phyloP scores from a whole-genome alignment of 2,329 filamentous ascomycete species.

The Bipolaris gigantea region DNA sequence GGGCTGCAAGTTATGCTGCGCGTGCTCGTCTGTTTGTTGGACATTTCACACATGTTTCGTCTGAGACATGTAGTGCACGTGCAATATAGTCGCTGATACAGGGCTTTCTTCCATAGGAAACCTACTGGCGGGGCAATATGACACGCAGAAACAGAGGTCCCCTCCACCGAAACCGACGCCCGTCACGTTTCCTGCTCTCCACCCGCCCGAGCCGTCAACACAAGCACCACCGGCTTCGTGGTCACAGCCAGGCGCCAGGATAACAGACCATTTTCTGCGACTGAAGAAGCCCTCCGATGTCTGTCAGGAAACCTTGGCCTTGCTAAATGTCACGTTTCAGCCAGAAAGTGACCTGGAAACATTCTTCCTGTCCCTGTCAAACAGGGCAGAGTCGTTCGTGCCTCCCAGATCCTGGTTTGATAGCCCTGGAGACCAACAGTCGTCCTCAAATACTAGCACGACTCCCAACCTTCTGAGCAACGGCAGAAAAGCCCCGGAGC shows the following conservation, averaged over 20 bases:
- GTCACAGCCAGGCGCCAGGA: constrained; percentile 44
- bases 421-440: constrained; percentile 31
- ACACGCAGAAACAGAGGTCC: constrained; percentile 45
- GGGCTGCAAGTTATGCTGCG: neutral
- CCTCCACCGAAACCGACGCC: constrained; percentile 55
- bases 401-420: constrained; percentile 44
- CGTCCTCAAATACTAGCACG: constrained; percentile 29
- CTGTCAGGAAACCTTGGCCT: constrained; percentile 42
- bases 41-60: constrained; percentile 36
- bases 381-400: constrained; percentile 43
- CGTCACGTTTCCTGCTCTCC: constrained; percentile 56
- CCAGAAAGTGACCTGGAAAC: constrained; percentile 45
- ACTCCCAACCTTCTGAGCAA: constrained; percentile 49
- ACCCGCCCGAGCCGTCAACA: constrained; percentile 40
- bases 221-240: constrained; percentile 35
- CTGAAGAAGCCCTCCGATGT: constrained; percentile 49
- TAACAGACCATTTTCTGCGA: constrained; percentile 49
- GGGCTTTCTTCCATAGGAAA: constrained; percentile 30
- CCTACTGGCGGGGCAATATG: constrained; percentile 46
- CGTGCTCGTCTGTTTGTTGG: constrained; percentile 16
- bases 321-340: constrained; percentile 49
- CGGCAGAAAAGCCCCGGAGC: constrained; percentile 52
- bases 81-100: constrained; percentile 35
- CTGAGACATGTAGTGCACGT: constrained; percentile 27
- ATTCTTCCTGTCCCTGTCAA: constrained; percentile 38